A percentile compares a stretch with the other conserved stretches of the same genome.
These are phyloP conservation scores for Jimgerdemannia lactiflua DNA, from an alignment of 192 early-diverging fungal genomes.

Conservation along the genomic window DNA sequence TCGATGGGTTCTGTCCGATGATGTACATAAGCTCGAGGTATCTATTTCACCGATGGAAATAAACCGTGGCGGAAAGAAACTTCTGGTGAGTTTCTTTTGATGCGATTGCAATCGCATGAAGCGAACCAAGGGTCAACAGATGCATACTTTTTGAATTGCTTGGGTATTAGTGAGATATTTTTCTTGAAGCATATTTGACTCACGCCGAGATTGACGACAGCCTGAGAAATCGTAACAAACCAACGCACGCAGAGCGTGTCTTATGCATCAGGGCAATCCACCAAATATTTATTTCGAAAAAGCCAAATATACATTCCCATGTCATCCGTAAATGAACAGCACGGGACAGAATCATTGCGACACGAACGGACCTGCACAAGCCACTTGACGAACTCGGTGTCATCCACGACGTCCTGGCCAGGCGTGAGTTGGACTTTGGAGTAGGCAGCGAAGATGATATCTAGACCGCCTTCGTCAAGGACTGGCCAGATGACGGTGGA, in stretches of 20 bases:
- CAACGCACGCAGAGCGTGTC: too few relatives aligned
- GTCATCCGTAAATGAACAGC: too few relatives aligned
- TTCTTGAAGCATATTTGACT: constrained; percentile 15
- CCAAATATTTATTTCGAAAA: too few relatives aligned
- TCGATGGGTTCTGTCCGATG: background rate
- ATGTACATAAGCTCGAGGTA: background rate
- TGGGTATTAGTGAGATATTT: constrained; percentile 6
- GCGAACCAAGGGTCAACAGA: background rate
- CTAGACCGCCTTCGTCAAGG: constrained; percentile 26
- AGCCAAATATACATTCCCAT: too few relatives aligned
- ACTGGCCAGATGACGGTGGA: constrained; percentile 35
- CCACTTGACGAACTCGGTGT: background rate
- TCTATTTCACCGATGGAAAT: background rate
- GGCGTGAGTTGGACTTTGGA: background rate
- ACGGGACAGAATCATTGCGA: background rate
- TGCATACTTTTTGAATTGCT: background rate
- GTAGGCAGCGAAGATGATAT: constrained; percentile 27
- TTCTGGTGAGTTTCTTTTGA: too few relatives aligned
- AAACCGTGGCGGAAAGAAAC: too few relatives aligned
- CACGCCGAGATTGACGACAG: constrained; percentile 1
- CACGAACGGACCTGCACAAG: background rate
- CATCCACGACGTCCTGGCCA: constrained; percentile 2
- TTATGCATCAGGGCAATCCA: too few relatives aligned
- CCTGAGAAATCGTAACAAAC: background rate
- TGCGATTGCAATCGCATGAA: background rate